phyloP scores from a whole-genome alignment of 1,284 basidiomycete genomes.

The Neonothopanus nambi region DNA sequence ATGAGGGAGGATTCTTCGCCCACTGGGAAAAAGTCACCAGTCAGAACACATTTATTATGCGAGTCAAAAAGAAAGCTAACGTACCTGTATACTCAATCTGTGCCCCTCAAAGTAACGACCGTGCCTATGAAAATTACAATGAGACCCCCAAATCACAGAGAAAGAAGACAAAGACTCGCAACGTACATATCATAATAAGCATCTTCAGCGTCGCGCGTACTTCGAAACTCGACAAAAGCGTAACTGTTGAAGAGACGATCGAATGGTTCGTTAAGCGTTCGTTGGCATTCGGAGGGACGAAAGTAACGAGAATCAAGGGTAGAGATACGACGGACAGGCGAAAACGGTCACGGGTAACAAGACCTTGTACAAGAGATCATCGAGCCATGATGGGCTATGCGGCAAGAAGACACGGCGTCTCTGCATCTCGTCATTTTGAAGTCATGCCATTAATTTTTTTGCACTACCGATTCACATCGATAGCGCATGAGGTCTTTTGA shows the following conservation, averaged over 20 bases:
- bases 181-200: conserved; percentile 90
- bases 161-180: not conserved
- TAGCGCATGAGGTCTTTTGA: not conserved
- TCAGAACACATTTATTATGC: not conserved
- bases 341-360: not conserved
- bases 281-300: conserved; percentile 27
- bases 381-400: not conserved
- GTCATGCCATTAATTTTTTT: too few relatives aligned
- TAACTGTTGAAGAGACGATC: conserved; percentile 68
- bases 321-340: conserved; percentile 19
- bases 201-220: conserved; percentile 82
- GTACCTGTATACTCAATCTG: conserved; percentile 78
- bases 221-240: conserved; percentile 89
- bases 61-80: conserved; percentile 18
- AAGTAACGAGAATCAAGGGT: conserved; percentile 31
- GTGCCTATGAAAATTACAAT: conserved; percentile 57
- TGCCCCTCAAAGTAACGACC: conserved; percentile 81
- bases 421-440: too few relatives aligned
- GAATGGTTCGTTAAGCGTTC: conserved; percentile 33
- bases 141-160: conserved; percentile 10
- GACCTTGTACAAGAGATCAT: not conserved
- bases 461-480: not conserved
- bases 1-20: conserved; percentile 88
- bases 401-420: not conserved
- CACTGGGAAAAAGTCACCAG: conserved; percentile 64